Conservation (phyloP, 2,329 filamentous ascomycete genomes). For the Cryoendolithus antarcticus region DNA sequence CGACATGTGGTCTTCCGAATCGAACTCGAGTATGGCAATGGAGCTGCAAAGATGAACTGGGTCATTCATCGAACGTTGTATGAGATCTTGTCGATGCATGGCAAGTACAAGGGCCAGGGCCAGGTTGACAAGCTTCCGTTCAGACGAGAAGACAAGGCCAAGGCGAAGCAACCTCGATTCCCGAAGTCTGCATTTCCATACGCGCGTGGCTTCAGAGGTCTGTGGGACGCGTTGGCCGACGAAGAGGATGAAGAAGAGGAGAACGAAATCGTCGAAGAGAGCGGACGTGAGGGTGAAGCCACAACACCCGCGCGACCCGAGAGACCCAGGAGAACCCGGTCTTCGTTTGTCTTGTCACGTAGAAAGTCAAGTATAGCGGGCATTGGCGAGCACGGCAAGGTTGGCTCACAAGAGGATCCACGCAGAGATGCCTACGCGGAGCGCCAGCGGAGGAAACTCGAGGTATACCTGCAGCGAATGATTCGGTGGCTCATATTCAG, state of each 20-base stretch:
- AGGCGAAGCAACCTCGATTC: conserved; percentile 77
- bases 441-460: conserved; percentile 70
- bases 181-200: conserved; percentile 84
- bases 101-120: conserved; percentile 81
- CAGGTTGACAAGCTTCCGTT: conserved; percentile 72
- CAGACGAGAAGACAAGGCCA: conserved; percentile 49
- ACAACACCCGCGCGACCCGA: conserved; percentile 12
- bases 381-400: conserved; percentile 27
- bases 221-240: conserved; percentile 55
- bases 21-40: conserved; percentile 90
- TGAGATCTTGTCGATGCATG: conserved; percentile 85
- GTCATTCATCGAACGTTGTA: conserved; percentile 73
- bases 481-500: conserved; percentile 95
- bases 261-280: conserved; percentile 31
- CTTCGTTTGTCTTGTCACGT: conserved; percentile 45
- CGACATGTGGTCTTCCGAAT: conserved; percentile 81
- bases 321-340: conserved; percentile 37
- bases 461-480: conserved; percentile 85
- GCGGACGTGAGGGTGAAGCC: conserved; percentile 1
- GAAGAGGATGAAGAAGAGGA: conserved; percentile 53
- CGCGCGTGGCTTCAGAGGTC: conserved; percentile 55
- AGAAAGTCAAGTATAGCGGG: conserved; percentile 43
- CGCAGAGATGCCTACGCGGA: conserved; percentile 54
- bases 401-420: conserved; percentile 14
- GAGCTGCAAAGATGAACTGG: conserved; percentile 94